These are phyloP conservation scores for Epichloe elymi DNA, from an alignment of 2,329 filamentous ascomycete genomes.

Conservation along the genomic window DNA sequence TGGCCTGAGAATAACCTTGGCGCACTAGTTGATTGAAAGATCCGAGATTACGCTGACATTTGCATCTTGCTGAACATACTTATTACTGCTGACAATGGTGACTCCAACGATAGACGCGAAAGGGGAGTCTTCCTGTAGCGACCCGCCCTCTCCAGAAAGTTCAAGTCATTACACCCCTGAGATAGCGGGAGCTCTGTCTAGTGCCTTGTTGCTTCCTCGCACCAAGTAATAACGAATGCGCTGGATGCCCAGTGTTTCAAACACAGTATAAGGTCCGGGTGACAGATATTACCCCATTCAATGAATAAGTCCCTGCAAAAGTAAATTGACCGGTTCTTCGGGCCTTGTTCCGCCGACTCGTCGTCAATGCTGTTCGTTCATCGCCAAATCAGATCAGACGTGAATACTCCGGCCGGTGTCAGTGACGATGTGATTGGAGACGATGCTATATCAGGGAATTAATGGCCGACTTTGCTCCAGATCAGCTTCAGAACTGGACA, in stretches of 20 bases:
- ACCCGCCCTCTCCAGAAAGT: too few relatives aligned
- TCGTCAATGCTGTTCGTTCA: not conserved
- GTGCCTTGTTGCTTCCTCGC: too few relatives aligned
- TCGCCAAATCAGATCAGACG: constrained; percentile 6
- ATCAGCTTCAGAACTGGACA: not conserved
- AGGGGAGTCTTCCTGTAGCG: too few relatives aligned
- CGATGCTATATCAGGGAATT: constrained; percentile 10
- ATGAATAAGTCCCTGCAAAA: too few relatives aligned
- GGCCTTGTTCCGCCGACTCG: not conserved
- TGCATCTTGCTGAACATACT: not conserved
- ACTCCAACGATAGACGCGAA: too few relatives aligned
- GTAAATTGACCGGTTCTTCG: not conserved
- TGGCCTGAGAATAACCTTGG: not conserved
- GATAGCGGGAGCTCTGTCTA: too few relatives aligned
- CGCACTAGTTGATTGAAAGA: not conserved
- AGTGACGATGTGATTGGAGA: constrained; percentile 8
- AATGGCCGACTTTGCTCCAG: constrained; percentile 1
- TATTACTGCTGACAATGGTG: too few relatives aligned
- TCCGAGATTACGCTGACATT: not conserved
- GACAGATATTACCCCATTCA: too few relatives aligned
- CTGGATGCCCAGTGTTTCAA: too few relatives aligned
- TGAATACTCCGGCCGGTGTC: not conserved
- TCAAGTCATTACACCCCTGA: too few relatives aligned
- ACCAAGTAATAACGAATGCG: too few relatives aligned
- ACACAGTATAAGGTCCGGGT: too few relatives aligned